Evolutionary conservation across 2,329 filamentous ascomycete species (phyloP), one percentile per base, ranked within the genome.

Genomic region (Apiospora koreana): DNA sequence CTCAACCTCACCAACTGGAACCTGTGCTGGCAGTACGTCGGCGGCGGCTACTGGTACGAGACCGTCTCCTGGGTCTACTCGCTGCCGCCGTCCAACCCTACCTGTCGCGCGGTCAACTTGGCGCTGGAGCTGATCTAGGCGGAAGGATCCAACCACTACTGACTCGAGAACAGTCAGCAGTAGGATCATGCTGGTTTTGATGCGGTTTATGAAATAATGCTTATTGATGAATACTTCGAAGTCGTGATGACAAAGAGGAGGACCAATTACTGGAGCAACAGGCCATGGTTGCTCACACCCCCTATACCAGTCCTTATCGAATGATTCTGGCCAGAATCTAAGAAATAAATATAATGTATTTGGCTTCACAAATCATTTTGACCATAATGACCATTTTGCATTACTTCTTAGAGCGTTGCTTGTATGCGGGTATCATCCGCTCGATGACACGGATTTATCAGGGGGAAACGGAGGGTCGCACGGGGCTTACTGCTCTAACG

Each of bases 1-100:
- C 18, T 43, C 23, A 70, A 74, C 68, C 45, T 75, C 48, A 71
- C 71, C 21, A 76, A 74, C 65, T 77, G 72, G 58, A 70, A 75
- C 68, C 69, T 77, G 16, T 78, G 75, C 70, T 76, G 75, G 70
- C 76, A 77, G 69, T 76, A 71, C 67, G 72, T 72, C 8, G 74
- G 73, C 16, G 66, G 70, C 2, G 67, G 69, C 6, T 76, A 76
- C 64, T 78, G 76, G 69, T 76, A 75, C 68, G 68, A 71, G 18
- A 75, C 75, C 10, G 71, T 77, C 43, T 72, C 73, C n/a, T 77
- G 75, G 75, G 74, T 75, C 21, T 72, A 69, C 41, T 69, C 70
- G 5, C 62, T 41, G 31, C 75, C 76, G 18, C 72, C 76, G 1
- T 72, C 72, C 25, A 78, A 78, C 69, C 76, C 76, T 6, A 73